Evolutionary conservation across 2,329 filamentous ascomycete genomes (phyloP).

Genomic region (Hortaea werneckii): DNA sequence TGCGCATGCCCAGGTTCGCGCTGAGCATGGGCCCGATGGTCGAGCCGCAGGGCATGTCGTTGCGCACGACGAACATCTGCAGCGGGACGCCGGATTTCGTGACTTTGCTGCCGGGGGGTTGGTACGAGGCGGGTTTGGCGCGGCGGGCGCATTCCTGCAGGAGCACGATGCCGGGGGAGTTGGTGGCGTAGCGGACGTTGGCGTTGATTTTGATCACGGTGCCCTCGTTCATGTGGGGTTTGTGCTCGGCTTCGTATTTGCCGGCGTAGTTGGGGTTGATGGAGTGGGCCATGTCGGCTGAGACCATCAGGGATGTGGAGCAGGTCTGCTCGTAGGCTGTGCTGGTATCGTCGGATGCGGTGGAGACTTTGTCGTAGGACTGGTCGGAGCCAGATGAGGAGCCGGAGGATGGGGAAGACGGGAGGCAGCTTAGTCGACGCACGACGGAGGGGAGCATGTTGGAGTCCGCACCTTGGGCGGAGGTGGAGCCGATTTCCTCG

Average conservation of each 20-base stretch:
- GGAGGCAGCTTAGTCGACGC: conserved; percentile 72
- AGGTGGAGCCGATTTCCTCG: conserved; percentile 89
- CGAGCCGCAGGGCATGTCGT: conserved; percentile 88
- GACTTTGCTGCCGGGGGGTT: conserved; percentile 23
- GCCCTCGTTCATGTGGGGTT: conserved; percentile 91
- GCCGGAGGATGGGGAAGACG: conserved; percentile 46
- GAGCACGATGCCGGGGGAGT: conserved; percentile 87
- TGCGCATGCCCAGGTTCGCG: conserved; percentile 74
- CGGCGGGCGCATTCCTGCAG: conserved; percentile 71
- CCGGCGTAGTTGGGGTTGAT: conserved; percentile 88
- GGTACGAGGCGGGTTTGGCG: conserved; percentile 35
- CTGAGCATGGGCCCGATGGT: conserved; percentile 97
- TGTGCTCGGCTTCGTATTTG: conserved; percentile 87
- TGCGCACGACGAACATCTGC: conserved; percentile 91
- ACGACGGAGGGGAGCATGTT: conserved; percentile 83
- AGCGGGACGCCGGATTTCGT: conserved; percentile 62
- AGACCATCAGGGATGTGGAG: conserved; percentile 83
- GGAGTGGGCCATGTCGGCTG: conserved; percentile 94
- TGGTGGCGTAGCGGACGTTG: conserved; percentile 93
- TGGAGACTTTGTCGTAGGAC: conserved; percentile 53
- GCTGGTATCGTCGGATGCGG: conserved; percentile 46
- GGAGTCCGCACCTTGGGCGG: conserved; percentile 86
- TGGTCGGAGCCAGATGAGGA: conserved; percentile 49
- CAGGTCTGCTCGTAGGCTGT: conserved; percentile 92
- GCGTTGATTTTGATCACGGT: conserved; percentile 97